These are phyloP conservation scores for Serendipita vermifera DNA, from an alignment of 768 basidiomycete genomes.

Conservation along the genomic window DNA sequence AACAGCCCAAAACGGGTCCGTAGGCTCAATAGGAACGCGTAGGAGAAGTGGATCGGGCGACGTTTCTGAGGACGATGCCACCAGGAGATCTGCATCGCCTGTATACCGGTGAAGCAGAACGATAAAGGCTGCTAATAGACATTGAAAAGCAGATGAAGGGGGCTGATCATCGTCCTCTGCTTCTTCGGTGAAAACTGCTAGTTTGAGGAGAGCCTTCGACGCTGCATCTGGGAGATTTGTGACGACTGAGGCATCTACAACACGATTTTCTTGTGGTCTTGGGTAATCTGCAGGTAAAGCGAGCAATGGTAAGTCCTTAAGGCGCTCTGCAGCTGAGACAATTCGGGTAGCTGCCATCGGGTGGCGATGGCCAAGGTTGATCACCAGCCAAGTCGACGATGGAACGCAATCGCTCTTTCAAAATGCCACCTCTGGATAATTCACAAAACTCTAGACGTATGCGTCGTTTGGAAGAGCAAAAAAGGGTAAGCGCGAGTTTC, in stretches of 20 bases:
- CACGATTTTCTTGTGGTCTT: constrained; percentile 54
- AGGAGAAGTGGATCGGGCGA: constrained; percentile 72
- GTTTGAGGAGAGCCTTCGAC: constrained; percentile 65
- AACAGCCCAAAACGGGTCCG: constrained; percentile 80
- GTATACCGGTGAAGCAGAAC: constrained; percentile 90
- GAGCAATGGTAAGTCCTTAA: constrained; percentile 76
- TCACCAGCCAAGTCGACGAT: background rate
- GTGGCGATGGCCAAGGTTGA: background rate
- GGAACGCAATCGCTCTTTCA: background rate
- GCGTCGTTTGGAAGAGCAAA: constrained; percentile 5
- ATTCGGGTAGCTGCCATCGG: background rate
- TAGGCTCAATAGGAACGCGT: constrained; percentile 66
- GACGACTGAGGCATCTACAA: constrained; percentile 73
- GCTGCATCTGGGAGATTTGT: constrained; percentile 58
- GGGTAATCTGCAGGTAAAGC: constrained; percentile 95
- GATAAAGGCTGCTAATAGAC: constrained; percentile 83
- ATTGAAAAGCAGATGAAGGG: constrained; percentile 74
- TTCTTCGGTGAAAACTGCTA: constrained; percentile 58
- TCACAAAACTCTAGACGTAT: constrained; percentile 1
- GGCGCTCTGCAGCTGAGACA: constrained; percentile 22
- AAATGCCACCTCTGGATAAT: background rate
- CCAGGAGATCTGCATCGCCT: constrained; percentile 84
- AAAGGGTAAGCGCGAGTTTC: background rate
- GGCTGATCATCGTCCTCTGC: constrained; percentile 35
- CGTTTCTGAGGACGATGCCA: constrained; percentile 73